These are phyloP conservation scores for Colletotrichum navitas DNA, from an alignment of 2,329 filamentous ascomycete species.

Conservation along the genomic window DNA sequence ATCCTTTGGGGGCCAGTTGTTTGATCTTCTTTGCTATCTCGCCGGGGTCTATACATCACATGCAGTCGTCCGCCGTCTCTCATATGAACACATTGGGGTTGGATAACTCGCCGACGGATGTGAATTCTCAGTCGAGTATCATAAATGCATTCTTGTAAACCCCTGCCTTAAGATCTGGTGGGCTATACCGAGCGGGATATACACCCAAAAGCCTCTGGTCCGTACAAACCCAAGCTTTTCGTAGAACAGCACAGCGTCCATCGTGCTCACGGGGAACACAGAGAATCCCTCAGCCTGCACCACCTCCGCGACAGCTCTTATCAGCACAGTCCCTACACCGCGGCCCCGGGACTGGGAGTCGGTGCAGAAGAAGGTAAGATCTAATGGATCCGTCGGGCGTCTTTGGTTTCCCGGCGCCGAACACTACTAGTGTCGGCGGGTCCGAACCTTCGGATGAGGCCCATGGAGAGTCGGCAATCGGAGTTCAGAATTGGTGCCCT, in stretches of 20 bases:
- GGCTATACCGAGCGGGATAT: too few species aligned
- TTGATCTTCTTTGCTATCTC: background rate
- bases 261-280: conserved; percentile 56
- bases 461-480: conserved; percentile 12
- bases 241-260: conserved; percentile 55
- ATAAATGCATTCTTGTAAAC: conserved; percentile 16
- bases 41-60: background rate
- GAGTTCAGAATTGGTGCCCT: background rate
- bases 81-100: background rate
- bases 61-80: background rate
- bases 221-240: conserved; percentile 53
- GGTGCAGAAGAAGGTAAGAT: conserved; percentile 56
- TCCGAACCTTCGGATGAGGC: conserved; percentile 7
- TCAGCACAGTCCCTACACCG: conserved; percentile 53
- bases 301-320: conserved; percentile 50
- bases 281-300: conserved; percentile 50
- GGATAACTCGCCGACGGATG: background rate
- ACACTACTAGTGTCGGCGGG: conserved; percentile 1
- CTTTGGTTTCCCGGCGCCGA: background rate
- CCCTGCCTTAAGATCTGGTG: background rate
- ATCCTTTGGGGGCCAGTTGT: background rate
- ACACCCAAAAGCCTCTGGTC: conserved; percentile 51
- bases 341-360: conserved; percentile 51
- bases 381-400: conserved; percentile 43
- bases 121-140: conserved; percentile 5